Evolutionary conservation across 768 basidiomycete species (phyloP), one percentile per base, ranked within the genome.

Genomic region (Russula earlei): DNA sequence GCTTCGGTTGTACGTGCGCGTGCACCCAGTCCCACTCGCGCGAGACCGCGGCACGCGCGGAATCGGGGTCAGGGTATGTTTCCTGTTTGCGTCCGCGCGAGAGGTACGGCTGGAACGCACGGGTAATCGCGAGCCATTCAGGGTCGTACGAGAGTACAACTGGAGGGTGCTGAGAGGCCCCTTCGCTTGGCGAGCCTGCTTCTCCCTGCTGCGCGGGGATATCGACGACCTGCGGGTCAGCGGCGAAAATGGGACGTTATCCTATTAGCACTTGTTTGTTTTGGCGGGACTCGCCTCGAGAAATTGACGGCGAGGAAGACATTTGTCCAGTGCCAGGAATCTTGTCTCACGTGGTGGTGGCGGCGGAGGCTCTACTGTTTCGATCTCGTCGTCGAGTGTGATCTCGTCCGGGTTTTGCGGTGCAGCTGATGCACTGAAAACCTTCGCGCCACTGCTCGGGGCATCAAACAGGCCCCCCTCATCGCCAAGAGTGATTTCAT

Each of bases 281-380:
- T 22, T 5, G 25, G 14, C 14, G 27, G 11, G 25, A 34, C 68
- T 38, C 58, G 88, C 91, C 77, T 95, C 91, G 17, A 96, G 74
- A 67, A 89, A 95, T 44, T 84, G 77, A 50, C 87, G 79, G 7
- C 72, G 75, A 0, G 73, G 72, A 12, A 56, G 59, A 59, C 92
- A 95, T 68, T 97, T 97, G 69, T 94, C 91, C 4, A 98, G 73
- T 5, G 93, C 93, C 15, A 98, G 70, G 69, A 98, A 97, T 40
- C 74, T 79, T 0, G 94, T 97, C 57, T 75, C 68, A 27, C 29
- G 58, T 22, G 55, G 65, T 17, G 65, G 70, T 24, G 70, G 65
- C 8, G 71, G 69, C 6, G 63, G 70, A 9, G 63, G 66, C 11
- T 70, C 71, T n/a, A 65, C 68, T 2, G 71, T 73, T 6, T 70